Base-by-base conservation (phyloP, 306 rosid species). In the Ochetophila trinervis region DNA sequence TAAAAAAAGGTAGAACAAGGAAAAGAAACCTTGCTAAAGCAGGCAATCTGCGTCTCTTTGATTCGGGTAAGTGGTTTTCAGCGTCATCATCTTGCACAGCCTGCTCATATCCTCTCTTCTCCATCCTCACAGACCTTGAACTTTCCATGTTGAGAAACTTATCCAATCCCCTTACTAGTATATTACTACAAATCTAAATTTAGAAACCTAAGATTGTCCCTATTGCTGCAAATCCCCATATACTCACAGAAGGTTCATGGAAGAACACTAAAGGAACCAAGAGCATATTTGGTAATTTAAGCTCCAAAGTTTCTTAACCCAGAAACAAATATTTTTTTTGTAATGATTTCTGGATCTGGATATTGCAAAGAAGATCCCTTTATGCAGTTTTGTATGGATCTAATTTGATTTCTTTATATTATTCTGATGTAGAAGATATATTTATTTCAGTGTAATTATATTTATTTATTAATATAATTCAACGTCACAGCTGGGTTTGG, bases 21-120 rank as follows among this genome's bases (percentile, higher is more conserved):
- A 63, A 51, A n/a, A 22, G 53, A 81, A 63, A 91, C 97, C 97
- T 88, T 18, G 90, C 95, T 34, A 91, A 86, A 80, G 85, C 76
- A 2, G 93, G 97, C 51, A 85, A 70, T 70, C 83, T 86, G 44
- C 82, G 80, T 50, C 82, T 85, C 79, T 86, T 91, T 53, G 91
- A 68, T 42, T 74, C 88, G 4, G 77, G 70, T 17, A 59, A 67
- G 24, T 47, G 82, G 24, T 82, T 80, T 18, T 52, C 70, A 48
- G 62, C 58, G 34, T 63, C 60, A 56, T 51, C 86, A 60, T 74
- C 84, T 21, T 70, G 77, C 24, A 54, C 71, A 51, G 53, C 81
- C 16, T 73, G 74, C n/a, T 79, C 92, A 44, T 73, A 71, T 27
- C 72, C 86, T 74, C 97, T 80, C 82, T 90, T 90, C 57, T 83